These are phyloP conservation scores for Phytophthora sp. DNA, from an alignment of 352 stramenopile genomes.

Conservation along the genomic window DNA sequence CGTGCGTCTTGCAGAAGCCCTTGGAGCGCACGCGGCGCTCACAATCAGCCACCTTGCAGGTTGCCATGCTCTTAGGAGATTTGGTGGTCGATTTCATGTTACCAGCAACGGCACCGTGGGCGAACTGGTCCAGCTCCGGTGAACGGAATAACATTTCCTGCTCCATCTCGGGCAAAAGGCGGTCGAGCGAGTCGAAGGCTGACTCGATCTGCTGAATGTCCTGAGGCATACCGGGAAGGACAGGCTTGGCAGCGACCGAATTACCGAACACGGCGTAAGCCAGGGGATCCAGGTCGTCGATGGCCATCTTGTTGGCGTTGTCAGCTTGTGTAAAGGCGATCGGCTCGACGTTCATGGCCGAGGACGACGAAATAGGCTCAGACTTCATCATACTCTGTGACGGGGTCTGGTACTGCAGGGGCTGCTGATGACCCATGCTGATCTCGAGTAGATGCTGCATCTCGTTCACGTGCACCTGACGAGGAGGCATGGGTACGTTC, in stretches of 20 bases:
- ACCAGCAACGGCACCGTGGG: constrained; percentile 42
- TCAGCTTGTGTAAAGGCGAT: constrained; percentile 59
- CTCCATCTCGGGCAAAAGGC: constrained; percentile 69
- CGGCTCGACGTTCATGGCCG: constrained; percentile 61
- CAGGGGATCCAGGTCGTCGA: constrained; percentile 73
- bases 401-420: constrained; percentile 30
- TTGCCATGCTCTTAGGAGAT: constrained; percentile 67
- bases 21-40: constrained; percentile 78
- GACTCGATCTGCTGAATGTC: constrained; percentile 75
- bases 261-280: constrained; percentile 63
- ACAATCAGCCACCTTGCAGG: constrained; percentile 66
- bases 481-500: constrained; percentile 41
- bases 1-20: constrained; percentile 88
- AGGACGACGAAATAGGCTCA: constrained; percentile 31
- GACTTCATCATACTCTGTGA: constrained; percentile 37
- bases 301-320: constrained; percentile 40
- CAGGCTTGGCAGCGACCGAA: constrained; percentile 12
- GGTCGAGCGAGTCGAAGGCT: constrained; percentile 77
- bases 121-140: constrained; percentile 44
- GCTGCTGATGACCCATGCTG: constrained; percentile 67
- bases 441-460: constrained; percentile 69
- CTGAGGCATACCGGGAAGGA: constrained; percentile 37
- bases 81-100: constrained; percentile 36
- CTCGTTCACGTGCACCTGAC: constrained; percentile 51
- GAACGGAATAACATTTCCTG: constrained; percentile 66